Base-by-base conservation (phyloP, 1,139 yeast genomes). In the Yamadazyma atlantica region DNA sequence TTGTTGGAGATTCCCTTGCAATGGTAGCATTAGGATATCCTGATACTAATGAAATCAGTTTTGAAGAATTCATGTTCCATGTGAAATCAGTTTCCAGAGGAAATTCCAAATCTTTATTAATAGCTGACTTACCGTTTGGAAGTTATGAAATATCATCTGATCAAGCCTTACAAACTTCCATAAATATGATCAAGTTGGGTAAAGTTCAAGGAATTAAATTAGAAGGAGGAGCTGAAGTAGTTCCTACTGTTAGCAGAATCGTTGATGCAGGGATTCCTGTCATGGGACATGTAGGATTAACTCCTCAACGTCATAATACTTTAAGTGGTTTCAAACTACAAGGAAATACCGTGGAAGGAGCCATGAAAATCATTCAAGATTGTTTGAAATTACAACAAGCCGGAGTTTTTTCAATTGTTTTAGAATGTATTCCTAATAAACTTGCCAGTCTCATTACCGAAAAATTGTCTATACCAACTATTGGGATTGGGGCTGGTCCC, bases 401-500 rank as follows among this genome's bases (percentile, higher is more conserved):
- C 0, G 98, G 98, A 0, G 87, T 83, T 15, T 85, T 86, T 51
- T 60, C 83, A 29, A 57, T 89, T 1, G 81, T 92, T 1, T 58
- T 92, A 9, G 98, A 92, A 53, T 95, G 97, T 37, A 75, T 92
- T 8, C 98, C 98, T 2, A 78, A 78, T 39, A 74, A 73, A 42
- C 64, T 92, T n/a, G 92, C 92, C 0, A 61, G 69, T 33, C 65
- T 67, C 41, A 78, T 92, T 31, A 85, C 97, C 0, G 55, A 69
- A 2, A 64, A 66, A 21, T 59, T 89, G 22, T 41, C 58, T 0
- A 68, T 90, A 1, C 97, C 98, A 0, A 87, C 95, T 1, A 89
- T 92, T 46, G 97, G 98, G 5, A 92, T 92, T 37, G 98, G 98
- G 5, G 97, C 97, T 0, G 97, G 98, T 0, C 80, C 82, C 14